phyloP scores from a whole-genome alignment of 345 rosid genomes.

The Euphorbia tirucalli region DNA sequence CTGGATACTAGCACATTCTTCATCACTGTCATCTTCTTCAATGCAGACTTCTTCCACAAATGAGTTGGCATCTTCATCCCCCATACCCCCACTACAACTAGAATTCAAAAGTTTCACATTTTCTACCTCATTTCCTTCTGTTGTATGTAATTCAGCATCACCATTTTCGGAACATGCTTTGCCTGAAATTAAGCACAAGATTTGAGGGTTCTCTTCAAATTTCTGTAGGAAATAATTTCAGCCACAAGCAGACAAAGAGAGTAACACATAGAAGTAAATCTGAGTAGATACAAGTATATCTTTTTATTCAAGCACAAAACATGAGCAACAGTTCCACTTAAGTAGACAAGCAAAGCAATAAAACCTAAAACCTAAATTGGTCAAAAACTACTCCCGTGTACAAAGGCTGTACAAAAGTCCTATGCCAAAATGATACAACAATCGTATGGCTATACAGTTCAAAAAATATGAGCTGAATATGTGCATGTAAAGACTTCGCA shows the following conservation, averaged over 20 bases:
- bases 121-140: constrained; percentile 24
- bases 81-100: constrained; percentile 18
- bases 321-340: constrained; percentile 1
- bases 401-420: constrained; percentile 23
- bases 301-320: constrained; percentile 11
- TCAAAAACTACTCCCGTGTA: constrained; percentile 17
- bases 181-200: constrained; percentile 46
- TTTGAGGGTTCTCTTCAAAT: constrained; percentile 11
- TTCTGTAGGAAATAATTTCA: background rate
- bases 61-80: constrained; percentile 28
- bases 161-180: constrained; percentile 29
- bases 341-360: constrained; percentile 2
- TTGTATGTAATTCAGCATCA: constrained; percentile 29
- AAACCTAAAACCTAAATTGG: constrained; percentile 10
- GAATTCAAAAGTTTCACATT: constrained; percentile 21
- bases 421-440: constrained; percentile 13
- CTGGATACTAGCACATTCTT: constrained; percentile 69
- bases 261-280: constrained; percentile 7
- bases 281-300: background rate
- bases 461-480: constrained; percentile 28
- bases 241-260: background rate
- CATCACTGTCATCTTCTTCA: constrained; percentile 65
- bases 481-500: constrained; percentile 41
- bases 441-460: constrained; percentile 21
- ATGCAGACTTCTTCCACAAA: constrained; percentile 32